A percentile compares a stretch with the other conserved stretches of the same genome.
Evolutionary conservation across 257 asterid species (phyloP).

Genomic region (Solanum pinnatisectum): DNA sequence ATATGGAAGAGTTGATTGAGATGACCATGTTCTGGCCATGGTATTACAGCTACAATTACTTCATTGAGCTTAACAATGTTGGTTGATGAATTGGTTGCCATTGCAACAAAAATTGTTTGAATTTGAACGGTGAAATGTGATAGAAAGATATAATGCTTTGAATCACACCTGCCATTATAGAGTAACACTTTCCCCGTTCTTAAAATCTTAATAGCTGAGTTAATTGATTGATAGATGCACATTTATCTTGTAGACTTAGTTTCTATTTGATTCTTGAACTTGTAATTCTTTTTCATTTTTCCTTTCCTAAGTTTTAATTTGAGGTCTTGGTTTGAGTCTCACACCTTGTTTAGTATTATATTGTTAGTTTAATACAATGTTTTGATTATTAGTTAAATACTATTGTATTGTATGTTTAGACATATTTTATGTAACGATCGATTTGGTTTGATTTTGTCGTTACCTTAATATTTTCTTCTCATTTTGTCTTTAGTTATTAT

Average conservation of each 20-base stretch:
- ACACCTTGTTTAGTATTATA: background rate
- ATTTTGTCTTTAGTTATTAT: background rate
- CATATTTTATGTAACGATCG: background rate
- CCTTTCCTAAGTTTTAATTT: background rate
- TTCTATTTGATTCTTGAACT: background rate
- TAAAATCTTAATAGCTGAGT: background rate
- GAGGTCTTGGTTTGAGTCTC: background rate
- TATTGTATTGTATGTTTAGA: background rate
- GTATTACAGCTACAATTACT: background rate
- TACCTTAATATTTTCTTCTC: background rate
- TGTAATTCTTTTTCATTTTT: background rate
- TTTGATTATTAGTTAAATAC: no score
- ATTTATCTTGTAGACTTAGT: no score
- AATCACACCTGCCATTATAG: background rate
- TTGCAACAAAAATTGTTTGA: background rate
- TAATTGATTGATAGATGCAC: no score
- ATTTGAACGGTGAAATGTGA: background rate
- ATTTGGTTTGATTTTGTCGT: background rate
- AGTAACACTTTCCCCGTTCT: accelerated
- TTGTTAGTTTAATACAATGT: no score
- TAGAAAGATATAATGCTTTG: background rate
- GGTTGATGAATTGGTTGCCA: background rate
- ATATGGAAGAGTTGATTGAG: background rate
- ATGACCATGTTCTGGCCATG: background rate
- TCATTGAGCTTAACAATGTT: background rate